Percentiles rank a stretch among this genome's conserved stretches.
phyloP scores from a whole-genome alignment of 495 filamentous ascomycete species.

The Daldinia grandis region DNA sequence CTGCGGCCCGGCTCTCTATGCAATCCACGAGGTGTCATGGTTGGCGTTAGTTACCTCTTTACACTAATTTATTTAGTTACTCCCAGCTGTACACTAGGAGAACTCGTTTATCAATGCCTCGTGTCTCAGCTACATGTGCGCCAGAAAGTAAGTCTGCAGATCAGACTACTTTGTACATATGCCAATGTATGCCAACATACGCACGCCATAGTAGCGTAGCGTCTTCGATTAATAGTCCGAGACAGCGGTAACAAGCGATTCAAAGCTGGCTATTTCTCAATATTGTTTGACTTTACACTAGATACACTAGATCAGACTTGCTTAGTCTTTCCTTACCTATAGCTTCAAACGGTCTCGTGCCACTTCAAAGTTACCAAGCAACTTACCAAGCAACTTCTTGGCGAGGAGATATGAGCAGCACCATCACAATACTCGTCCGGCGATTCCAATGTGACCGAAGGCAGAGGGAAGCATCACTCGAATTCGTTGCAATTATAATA shows the following conservation, averaged over 20 bases:
- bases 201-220: constrained; percentile 10
- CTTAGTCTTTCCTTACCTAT: constrained; percentile 17
- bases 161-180: background rate
- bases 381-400: constrained; percentile 6
- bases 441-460: constrained; percentile 16
- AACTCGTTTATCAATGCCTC: constrained; percentile 17
- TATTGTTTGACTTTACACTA: constrained; percentile 25
- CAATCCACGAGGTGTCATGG: constrained; percentile 21
- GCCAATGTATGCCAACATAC: constrained; percentile 7
- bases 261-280: constrained; percentile 10
- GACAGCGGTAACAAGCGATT: constrained; percentile 32
- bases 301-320: constrained; percentile 12
- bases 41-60: background rate
- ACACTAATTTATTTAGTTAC: too few species aligned
- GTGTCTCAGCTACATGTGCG: constrained; percentile 20
- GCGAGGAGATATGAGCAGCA: constrained; percentile 3
- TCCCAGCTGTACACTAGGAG: constrained; percentile 17
- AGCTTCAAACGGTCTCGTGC: constrained; percentile 29
- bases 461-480: constrained; percentile 2
- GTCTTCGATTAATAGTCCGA: constrained; percentile 20
- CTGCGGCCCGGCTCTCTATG: constrained; percentile 18
- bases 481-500: background rate
- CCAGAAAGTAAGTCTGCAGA: background rate
- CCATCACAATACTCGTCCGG: constrained; percentile 7
- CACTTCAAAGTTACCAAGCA: constrained; percentile 9